Evolutionary conservation across 257 asterid genomes (phyloP).

Genomic region (Jaltomata sinuosa): DNA sequence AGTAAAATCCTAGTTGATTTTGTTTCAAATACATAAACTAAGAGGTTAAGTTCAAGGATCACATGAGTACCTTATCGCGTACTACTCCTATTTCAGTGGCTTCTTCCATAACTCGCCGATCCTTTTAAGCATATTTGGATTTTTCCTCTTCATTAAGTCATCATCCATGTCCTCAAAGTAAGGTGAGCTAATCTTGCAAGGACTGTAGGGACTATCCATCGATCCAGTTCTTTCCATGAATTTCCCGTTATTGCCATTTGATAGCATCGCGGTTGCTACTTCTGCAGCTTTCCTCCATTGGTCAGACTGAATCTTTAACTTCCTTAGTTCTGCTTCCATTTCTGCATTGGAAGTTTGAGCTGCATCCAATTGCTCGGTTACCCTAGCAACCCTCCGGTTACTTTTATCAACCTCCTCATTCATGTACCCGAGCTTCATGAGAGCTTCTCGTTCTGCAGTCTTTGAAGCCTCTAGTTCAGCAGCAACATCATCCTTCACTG

Average conservation of each 20-base stretch:
- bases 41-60: neutral
- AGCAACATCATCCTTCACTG: conserved; percentile 13
- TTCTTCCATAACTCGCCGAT: conserved; percentile 85
- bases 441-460: conserved; percentile 58
- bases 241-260: conserved; percentile 64
- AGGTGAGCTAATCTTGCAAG: conserved; percentile 45
- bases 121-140: conserved; percentile 67
- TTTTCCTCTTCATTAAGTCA: conserved; percentile 66
- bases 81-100: conserved; percentile 44
- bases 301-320: conserved; percentile 79
- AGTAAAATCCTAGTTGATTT: neutral
- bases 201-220: conserved; percentile 52
- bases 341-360: conserved; percentile 60
- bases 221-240: conserved; percentile 69
- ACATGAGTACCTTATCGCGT: neutral
- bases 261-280: conserved; percentile 80
- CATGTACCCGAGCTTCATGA: conserved; percentile 42
- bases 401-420: conserved; percentile 60
- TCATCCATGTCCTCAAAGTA: conserved; percentile 65
- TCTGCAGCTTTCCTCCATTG: conserved; percentile 99
- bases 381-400: conserved; percentile 32
- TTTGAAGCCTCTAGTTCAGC: conserved; percentile 36
- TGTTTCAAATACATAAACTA: neutral
- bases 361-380: conserved; percentile 62
- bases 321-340: conserved; percentile 71